Evolutionary conservation across 2,329 filamentous ascomycete species (phyloP), one percentile per base, ranked within the genome.

Genomic region (Albifimbria verrucaria): DNA sequence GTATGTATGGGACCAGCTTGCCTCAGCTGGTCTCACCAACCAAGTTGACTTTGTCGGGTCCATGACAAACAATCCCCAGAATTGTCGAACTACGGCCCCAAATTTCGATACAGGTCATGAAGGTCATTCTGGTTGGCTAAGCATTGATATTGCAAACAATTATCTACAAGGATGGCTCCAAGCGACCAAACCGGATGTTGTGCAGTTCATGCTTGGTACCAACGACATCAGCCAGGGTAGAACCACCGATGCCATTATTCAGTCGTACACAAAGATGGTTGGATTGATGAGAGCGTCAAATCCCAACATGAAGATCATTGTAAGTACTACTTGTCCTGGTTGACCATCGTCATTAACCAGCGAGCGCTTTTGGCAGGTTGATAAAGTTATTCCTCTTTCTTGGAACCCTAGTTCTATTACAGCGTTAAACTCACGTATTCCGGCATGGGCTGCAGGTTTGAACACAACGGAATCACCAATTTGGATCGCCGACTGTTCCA

Each of bases 121-220:
- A 61, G 73, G 73, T 44, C 74, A 76, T 23, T 47, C 44, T 10
- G 44, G 44, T 7, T 47, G 44, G 44, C 44, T 25, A n/a, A 23
- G 21, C 3, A 25, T 25, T n/a, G 44, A 47, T 26, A 47, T 47
- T 61, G 72, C 72, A 24, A 71, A 70, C 55, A 68, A 65, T 49
- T 68, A 76, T 55, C 62, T 75, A 7, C 61, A 62, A 3, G 63
- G 62, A 25, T 76, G 73, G 73, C 60, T 74, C 20, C 60, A 63
- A 23, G 63, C 41, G 48, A 66, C 68, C 1, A 65, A 63, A 10
- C 68, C 73, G 17, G 74, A 76, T 52, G 65, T 77, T 10, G 69
- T 76, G 15, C 71, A 69, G 62, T 75, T 75, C 59, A 75, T 75
- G 71, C 65, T 77, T 6, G 74, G 74, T 32, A 77, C 73, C 6